Evolutionary conservation across 2,329 filamentous ascomycete genomes (phyloP), one percentile per base, ranked within the genome.

Genomic region (Alternaria gansuensis): DNA sequence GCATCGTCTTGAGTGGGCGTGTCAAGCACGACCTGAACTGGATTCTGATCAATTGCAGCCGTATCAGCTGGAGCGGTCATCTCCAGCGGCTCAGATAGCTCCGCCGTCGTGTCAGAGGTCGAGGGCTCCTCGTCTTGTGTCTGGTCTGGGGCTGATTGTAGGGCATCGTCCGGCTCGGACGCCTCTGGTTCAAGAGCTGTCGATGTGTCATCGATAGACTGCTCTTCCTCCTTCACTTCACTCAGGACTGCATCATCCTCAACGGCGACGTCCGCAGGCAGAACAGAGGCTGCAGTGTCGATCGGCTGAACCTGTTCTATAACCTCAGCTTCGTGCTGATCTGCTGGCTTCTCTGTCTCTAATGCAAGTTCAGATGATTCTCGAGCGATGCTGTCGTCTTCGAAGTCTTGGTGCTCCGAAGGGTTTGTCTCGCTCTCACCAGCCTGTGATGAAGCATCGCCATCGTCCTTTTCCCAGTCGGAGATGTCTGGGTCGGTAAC

Each of bases 361-460:
- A 39, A 39, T 5, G 21, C 44, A 17, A 33, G 26, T 6, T 60
- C 54, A 4, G 28, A 49, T 23, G 37, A 24, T 28, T 46, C 43
- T 14, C 44, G n/a, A 2, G 23, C 23, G 28, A 46, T 26, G 23
- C 37, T 50, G 7, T 50, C 40, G 9, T 29, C 40, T 37, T 61
- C 54, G 3, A 9, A 37, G 17, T 54, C 45, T 17, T 43, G 37
- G 13, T 51, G 50, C 39, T 61, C 58, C 5, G 54, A 58, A n/a
- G 40, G 40, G 24, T 59, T 48, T n/a, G 41, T 54, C n/a, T 61
- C 45, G n/a, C 36, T 48, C 26, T 54, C 45, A 17, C 50, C 45
- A n/a, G n/a, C 34, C 5, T 54, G 50, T 5, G 41, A 50, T 8
- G 46, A 54, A 26, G 23, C 48, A 21, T 60, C 58, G 28, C 28